These are phyloP conservation scores for Zygoascus meyerae DNA, from an alignment of 1,139 yeast species.

Conservation along the genomic window DNA sequence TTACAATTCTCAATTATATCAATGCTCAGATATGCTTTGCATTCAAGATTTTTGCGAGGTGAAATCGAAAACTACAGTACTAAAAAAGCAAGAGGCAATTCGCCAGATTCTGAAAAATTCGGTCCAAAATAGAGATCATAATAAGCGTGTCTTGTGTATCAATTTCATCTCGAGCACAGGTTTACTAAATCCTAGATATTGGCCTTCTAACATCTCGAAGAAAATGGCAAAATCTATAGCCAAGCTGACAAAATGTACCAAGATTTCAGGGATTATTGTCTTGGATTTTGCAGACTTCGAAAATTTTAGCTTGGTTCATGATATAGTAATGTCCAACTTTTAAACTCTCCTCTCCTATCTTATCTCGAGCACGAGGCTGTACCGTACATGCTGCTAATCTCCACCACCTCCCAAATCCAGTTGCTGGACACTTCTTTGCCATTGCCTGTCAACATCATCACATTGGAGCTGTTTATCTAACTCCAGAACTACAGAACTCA, in stretches of 20 bases:
- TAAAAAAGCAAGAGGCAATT: constrained; percentile 54
- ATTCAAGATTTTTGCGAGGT: constrained; percentile 78
- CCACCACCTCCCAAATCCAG: not conserved
- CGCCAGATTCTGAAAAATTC: constrained; percentile 54
- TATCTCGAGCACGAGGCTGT: not conserved
- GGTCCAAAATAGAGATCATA: constrained; percentile 33
- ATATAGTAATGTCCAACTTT: constrained; percentile 53
- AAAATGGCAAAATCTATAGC: constrained; percentile 30
- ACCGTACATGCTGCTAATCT: not conserved
- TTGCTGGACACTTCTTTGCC: too few relatives aligned
- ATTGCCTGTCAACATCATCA: too few relatives aligned
- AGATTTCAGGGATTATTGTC: constrained; percentile 23
- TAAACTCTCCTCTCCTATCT: not conserved
- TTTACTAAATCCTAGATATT: constrained; percentile 63
- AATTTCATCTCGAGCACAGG: constrained; percentile 75
- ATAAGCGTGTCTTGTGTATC: constrained; percentile 47
- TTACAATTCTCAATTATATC: constrained; percentile 55
- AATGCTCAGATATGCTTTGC: constrained; percentile 55
- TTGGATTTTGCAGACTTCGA: constrained; percentile 63
- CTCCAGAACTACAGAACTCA: too few relatives aligned
- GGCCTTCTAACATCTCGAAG: constrained; percentile 66
- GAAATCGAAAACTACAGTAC: constrained; percentile 46
- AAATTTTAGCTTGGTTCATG: constrained; percentile 53
- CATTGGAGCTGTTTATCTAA: too few relatives aligned
- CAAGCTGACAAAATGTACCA: not conserved